Base-by-base conservation (phyloP, 169 alveolate genomes). In the Blepharisma undulans region DNA sequence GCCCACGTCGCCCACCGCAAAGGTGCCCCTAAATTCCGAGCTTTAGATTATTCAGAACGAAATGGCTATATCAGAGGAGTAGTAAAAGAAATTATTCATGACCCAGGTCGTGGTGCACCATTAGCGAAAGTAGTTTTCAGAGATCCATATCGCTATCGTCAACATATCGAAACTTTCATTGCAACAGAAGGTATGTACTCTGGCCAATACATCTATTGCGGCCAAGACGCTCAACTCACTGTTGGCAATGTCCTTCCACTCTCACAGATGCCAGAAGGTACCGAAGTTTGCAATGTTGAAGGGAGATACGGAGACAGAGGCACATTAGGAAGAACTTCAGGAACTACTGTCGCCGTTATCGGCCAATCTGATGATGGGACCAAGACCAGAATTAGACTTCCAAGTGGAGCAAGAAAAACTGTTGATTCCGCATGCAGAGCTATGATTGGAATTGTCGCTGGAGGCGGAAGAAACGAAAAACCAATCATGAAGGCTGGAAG, bases 81-180 rank as follows among this genome's bases (percentile, higher is more conserved):
- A 66, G 99, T 99, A 87, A 98, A 98, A 97, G 99, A 97, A 82
- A 99, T 99, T 88, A 89, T 98, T 88, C 99, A 99, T 94, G 99
- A 99, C 95, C 99, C 99, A 32, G 99, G 99, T 48, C 96, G 99
- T 90, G 99, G 99, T 29, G 99, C 99, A 22, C 99, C 99, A 22
- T 95, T 99, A 29, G 99, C 99, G 60, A 95, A 92, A 87, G 98
- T 99, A 71, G 94, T 93, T 60, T 99, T 99, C 99, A 98, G 99
- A 89, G 99, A 99, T 93, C 99, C 99, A 25, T 98, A 99, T 97
- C 97, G 96, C 93, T 99, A 96, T 96, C 97, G 98, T 95, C 95
- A 97, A 82, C 95, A 98, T 93, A 98, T 98, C 95, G 99, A 99
- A 97, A 96, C 97, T 92, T 97, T 99, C 98, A 98, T 98, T 72